Conservation (phyloP, 1,284 basidiomycete species). For the Afroboletus lepidellus region DNA sequence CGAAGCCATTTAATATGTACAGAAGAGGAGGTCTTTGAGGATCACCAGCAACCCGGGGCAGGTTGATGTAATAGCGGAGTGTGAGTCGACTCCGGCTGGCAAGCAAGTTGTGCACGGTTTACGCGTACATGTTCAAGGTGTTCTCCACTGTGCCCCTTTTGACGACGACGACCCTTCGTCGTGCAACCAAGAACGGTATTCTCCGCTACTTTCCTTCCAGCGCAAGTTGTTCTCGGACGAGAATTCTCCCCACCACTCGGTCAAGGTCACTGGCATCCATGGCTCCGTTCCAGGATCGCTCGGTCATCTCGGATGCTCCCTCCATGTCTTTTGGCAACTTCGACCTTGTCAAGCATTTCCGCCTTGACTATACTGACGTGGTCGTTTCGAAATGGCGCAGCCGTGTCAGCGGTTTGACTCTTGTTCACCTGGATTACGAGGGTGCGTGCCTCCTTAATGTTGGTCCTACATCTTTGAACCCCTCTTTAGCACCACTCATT, state of each 20-base stretch:
- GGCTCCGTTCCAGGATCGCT: constrained; percentile 24
- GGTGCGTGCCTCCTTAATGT: constrained; percentile 40
- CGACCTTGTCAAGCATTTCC: constrained; percentile 70
- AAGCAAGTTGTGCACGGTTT: not conserved
- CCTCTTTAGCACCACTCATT: constrained; percentile 71
- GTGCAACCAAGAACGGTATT: constrained; percentile 22
- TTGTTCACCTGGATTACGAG: constrained; percentile 83
- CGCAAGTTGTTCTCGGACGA: constrained; percentile 15
- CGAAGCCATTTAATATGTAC: too few relatives aligned
- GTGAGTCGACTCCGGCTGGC: not conserved
- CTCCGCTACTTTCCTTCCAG: constrained; percentile 7
- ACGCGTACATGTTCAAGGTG: constrained; percentile 19
- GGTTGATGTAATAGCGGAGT: constrained; percentile 26
- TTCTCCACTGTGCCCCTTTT: constrained; percentile 39
- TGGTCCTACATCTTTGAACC: constrained; percentile 8
- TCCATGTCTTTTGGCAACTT: constrained; percentile 62
- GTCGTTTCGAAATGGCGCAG: constrained; percentile 85
- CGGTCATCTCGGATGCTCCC: constrained; percentile 7
- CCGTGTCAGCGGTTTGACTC: constrained; percentile 70
- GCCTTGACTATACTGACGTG: constrained; percentile 75
- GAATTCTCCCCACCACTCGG: constrained; percentile 5
- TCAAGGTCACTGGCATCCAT: constrained; percentile 30
- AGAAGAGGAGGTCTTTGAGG: too few relatives aligned
- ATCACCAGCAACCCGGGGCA: too few relatives aligned
- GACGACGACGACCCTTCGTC: constrained; percentile 26